Base-by-base conservation (phyloP, 306 rosid genomes). In the Cicer chorassanicum region DNA sequence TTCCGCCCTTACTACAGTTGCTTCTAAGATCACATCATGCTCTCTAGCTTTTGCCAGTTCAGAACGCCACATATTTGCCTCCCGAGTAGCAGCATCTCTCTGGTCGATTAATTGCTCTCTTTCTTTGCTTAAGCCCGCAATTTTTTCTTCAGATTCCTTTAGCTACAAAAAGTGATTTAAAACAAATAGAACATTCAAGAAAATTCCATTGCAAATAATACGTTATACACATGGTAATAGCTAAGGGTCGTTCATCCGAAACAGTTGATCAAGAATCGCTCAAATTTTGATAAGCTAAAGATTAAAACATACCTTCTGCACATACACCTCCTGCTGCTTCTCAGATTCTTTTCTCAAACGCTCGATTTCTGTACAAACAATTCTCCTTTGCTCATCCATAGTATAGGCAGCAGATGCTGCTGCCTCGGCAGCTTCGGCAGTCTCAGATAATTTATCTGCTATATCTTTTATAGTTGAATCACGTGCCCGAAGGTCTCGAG, bases 371-470 rank as follows among this genome's bases (percentile, higher is more conserved):
- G 86, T 87, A 77, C 87, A 90, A 18, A 79, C 92, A 77, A 92
- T 86, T 85, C 86, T 86, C 82, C 99, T 57, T 51, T 95, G 99
- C 67, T 95, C 97, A 75, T 92, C 98, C 84, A 95, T 89, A 10
- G 85, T 90, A 84, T 89, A 88, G 64, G 98, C 99, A 68, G 99
- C 98, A 74, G 96, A 88, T 75, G 98, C 99, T 72, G 99, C 99
- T 34, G 96, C 96, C 90, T 95, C 99, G 1, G 99, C 98, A 78
- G 99, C 97, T 74, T 92, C 99, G 42, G 99, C 99, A 43, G 98
- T 95, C 85, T 95, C 99, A 43, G 99, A 80, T 62, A 95, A 87
- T 68, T 89, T 95, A 12, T 95, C 99, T 29, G 99, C 97, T 68
- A 95, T 89, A 50, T 89, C 96, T 82, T 84, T 90, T 81, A 95